A percentile compares a stretch with the other conserved stretches of the same genome.
These are phyloP conservation scores for Fusarium begoniae DNA, from an alignment of 2,329 filamentous ascomycete genomes.

Conservation along the genomic window DNA sequence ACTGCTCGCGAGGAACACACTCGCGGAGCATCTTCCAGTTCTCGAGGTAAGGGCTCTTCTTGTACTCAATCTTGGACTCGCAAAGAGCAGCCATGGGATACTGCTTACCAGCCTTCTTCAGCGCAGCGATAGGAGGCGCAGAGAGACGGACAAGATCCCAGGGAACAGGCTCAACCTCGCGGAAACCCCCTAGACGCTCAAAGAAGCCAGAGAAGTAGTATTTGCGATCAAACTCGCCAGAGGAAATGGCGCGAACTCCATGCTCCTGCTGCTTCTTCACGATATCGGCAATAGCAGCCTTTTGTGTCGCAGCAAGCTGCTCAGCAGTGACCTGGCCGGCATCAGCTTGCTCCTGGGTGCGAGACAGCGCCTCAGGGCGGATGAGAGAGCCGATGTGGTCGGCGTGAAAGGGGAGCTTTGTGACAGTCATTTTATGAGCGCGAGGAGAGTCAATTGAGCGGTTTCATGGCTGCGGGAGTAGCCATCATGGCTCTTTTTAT, in stretches of 20 bases:
- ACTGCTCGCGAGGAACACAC: conserved; percentile 64
- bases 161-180: conserved; percentile 50
- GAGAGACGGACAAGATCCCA: conserved; percentile 51
- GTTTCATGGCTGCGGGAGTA: not conserved
- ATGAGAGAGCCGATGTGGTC: conserved; percentile 79
- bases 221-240: conserved; percentile 72
- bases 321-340: conserved; percentile 52
- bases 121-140: conserved; percentile 51
- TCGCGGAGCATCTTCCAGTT: conserved; percentile 52
- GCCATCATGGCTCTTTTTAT: conserved; percentile 35
- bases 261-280: conserved; percentile 71
- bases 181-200: conserved; percentile 55
- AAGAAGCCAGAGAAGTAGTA: conserved; percentile 61
- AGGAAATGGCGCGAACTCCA: conserved; percentile 70
- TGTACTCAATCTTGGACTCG: conserved; percentile 54
- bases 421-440: conserved; percentile 38
- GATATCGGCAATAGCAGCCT: conserved; percentile 70
- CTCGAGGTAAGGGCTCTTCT: conserved; percentile 54
- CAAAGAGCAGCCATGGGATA: conserved; percentile 53
- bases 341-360: conserved; percentile 59
- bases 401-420: conserved; percentile 68
- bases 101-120: conserved; percentile 50
- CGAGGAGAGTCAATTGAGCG: conserved; percentile 3
- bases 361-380: conserved; percentile 69
- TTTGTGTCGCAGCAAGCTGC: conserved; percentile 65